Evolutionary conservation across 2,329 filamentous ascomycete genomes (phyloP), one percentile per base, ranked within the genome.

Genomic region (Plenodomus lindquistii): DNA sequence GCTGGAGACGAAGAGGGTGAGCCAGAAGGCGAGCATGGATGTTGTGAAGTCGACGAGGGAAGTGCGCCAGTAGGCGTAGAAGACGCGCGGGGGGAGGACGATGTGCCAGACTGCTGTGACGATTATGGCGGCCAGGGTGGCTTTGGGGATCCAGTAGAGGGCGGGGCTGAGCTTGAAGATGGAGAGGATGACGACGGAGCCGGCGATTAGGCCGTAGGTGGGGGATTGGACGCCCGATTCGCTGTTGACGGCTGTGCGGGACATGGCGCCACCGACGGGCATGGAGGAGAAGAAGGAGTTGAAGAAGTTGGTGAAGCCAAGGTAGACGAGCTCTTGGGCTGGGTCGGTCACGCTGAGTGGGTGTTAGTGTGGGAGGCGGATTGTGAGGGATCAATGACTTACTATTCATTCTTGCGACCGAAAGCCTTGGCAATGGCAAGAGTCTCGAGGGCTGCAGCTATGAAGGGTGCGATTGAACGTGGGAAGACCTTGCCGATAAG

Each of bases 91-190:
- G 0, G 82, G 77, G 0, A 81, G 80, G 37, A 87, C 82, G 6
- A 87, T 74, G 34, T 84, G 82, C 69, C 81, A 81, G 0, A 87
- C 83, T 5, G 84, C 84, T 50, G 81, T 83, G 55, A 87, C 85
- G 54, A 87, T 86, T 51, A 87, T 85, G 2, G 84, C 85, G 1
- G 85, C 79, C 1, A 87, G 75, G 0, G 82, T 85, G 0, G 84
- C 78, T 57, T 85, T 85, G 1, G 85, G 85, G n/a, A 87, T 83
- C 82, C 83, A 88, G 69, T 84, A 86, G 0, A 88, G 75, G 0
- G 81, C 80, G 0, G 79, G 80, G 0, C 80, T 81, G 31, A 87
- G 78, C 49, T 83, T 78, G 60, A 83, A 87, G 20, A 87, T 79
- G 17, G 79, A 83, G 1, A 87, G 66, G 7, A 87, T 71, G 16